Percentiles rank a stretch among this genome's conserved stretches.
Evolutionary conservation across 805 yeast species (phyloP).

Genomic region (Metschnikowia aberdeeniae): DNA sequence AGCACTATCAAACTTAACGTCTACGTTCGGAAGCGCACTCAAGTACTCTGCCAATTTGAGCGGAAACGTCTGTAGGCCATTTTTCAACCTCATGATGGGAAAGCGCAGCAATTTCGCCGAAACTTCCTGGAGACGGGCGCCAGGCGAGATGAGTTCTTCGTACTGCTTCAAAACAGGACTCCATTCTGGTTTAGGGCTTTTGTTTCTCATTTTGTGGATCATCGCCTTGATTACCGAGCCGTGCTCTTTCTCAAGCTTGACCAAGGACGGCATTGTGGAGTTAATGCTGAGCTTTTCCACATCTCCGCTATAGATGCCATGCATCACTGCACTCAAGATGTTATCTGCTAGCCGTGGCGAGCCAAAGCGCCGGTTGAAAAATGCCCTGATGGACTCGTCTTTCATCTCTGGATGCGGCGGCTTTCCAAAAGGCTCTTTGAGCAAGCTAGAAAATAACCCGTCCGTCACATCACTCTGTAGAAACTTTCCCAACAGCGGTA

Average conservation of each 20-base stretch:
- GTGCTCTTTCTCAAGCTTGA: conserved; percentile 51
- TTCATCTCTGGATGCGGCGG: conserved; percentile 6
- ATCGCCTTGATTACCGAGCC: conserved; percentile 55
- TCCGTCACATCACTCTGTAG: conserved; percentile 44
- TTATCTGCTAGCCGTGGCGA: conserved; percentile 44
- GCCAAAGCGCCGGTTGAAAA: conserved; percentile 69
- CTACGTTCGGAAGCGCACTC: conserved; percentile 36
- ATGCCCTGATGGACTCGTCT: conserved; percentile 73
- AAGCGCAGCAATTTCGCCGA: conserved; percentile 40
- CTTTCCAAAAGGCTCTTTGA: conserved; percentile 49
- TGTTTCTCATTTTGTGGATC: conserved; percentile 27
- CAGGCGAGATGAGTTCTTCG: conserved; percentile 35
- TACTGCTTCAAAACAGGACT: conserved; percentile 31
- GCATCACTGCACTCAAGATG: conserved; percentile 73
- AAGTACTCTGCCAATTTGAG: conserved; percentile 38
- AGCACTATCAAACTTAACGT: conserved; percentile 27
- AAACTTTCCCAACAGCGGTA: conserved; percentile 25
- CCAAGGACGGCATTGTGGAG: conserved; percentile 53
- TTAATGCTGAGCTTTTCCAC: conserved; percentile 59
- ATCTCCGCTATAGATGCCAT: conserved; percentile 87
- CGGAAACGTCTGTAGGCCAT: conserved; percentile 58
- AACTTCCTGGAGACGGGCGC: conserved; percentile 35
- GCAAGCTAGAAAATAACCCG: conserved; percentile 41
- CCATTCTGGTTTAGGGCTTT: conserved; percentile 6
- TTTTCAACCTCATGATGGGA: conserved; percentile 58